Conservation (phyloP, 2,329 filamentous ascomycete genomes). For the Cytospora leucostoma region DNA sequence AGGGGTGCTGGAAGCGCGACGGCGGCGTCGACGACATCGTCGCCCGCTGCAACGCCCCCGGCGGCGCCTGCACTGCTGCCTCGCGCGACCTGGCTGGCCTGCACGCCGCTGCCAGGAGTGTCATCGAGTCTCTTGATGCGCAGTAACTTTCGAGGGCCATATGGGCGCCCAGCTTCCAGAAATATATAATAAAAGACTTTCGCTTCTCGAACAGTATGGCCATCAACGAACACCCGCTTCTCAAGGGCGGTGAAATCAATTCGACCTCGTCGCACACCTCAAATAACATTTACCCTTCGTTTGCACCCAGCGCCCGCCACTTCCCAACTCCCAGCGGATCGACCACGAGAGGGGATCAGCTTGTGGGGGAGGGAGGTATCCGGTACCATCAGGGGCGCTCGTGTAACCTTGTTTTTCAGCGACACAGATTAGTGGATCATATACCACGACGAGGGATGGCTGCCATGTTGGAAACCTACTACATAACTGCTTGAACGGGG, state of each 20-base stretch:
- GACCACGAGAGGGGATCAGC: not conserved
- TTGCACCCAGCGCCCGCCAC: constrained; percentile 11
- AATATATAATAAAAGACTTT: not conserved
- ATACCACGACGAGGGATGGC: constrained; percentile 4
- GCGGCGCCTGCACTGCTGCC: constrained; percentile 39
- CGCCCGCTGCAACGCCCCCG: constrained; percentile 36
- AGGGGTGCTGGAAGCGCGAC: constrained; percentile 40
- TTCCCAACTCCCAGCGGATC: not conserved
- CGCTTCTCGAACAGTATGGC: constrained; percentile 19
- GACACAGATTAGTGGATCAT: constrained; percentile 19
- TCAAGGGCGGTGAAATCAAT: not conserved
- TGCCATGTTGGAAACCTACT: constrained; percentile 20
- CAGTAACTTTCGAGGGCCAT: constrained; percentile 1
- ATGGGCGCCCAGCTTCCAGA: not conserved
- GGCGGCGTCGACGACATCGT: constrained; percentile 29
- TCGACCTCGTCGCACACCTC: constrained; percentile 4
- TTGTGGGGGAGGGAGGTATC: not conserved
- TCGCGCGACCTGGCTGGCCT: constrained; percentile 42
- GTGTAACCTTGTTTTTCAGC: constrained; percentile 15
- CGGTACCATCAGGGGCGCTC: not conserved
- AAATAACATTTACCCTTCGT: constrained; percentile 17
- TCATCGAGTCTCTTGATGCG: constrained; percentile 31
- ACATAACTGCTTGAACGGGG: constrained; percentile 5
- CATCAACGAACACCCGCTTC: not conserved
- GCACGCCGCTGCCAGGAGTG: constrained; percentile 36